Base-by-base conservation (phyloP, 768 basidiomycete species). In the Russula dissimulans region DNA sequence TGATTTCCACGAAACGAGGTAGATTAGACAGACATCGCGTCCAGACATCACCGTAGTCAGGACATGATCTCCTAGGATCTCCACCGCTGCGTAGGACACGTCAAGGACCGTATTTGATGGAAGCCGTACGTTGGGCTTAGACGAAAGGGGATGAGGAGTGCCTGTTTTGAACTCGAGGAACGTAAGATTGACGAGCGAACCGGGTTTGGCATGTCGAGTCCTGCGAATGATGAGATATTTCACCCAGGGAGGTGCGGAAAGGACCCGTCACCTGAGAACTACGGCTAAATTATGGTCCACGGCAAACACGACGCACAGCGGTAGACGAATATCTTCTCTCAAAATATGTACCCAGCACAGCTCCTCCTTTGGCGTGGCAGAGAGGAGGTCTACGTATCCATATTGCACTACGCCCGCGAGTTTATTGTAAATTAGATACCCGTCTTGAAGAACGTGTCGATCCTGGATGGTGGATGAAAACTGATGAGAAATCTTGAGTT, bases 1-100 rank as follows among this genome's bases (percentile, higher is more conserved):
- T 6, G 49, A 18, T 18, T 61, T 61, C 60, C 60, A 61, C 9
- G 60, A 61, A n/a, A 61, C 44, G 31, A 61, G 43, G 31, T 32
- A 52, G 7, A 61, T 18, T 10, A 3, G 26, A 17, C 55, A 39
- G 44, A 36, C n/a, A 3, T 43, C 43, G 4, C 50, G 49, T 32
- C 42, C 54, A 22, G 31, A 45, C 43, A 41, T 49, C 43, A 51
- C 11, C 6, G 54, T 51, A 17, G 42, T 46, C 42, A 61, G 36
- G 49, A 61, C n/a, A 17, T 56, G 41, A 56, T 61, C 55, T 14
- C 60, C 55, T 4, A 56, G 10, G 44, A 61, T 15, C 14, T 61
- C 60, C 43, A 15, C 49, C 15, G 26, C 36, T 32, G 49, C 49
- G n/a, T 52, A 50, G 6, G 49, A 42, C 29, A 39, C 42, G 48